Base-by-base conservation (phyloP, 495 filamentous ascomycete species). In the Neurospora sp. region DNA sequence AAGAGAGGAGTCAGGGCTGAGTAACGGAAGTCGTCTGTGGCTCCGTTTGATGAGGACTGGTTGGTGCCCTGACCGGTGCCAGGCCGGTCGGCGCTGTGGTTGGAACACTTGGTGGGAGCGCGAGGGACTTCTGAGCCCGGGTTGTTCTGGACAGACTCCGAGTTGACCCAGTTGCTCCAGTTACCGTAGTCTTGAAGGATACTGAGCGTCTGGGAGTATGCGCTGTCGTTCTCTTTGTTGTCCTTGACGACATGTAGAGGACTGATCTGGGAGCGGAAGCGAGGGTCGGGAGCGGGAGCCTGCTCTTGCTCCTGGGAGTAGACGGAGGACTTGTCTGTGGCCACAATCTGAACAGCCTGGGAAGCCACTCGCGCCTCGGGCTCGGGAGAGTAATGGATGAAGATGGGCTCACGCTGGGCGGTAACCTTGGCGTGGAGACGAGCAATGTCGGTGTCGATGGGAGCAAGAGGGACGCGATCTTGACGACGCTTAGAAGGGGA, bases 211-310 rank as follows among this genome's bases (percentile, higher is more conserved):
- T 70, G 69, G 46, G 75, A 71, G 7, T 66, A 66, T 23, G 14
- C 10, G 8, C 46, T 73, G 14, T 40, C 62, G 14, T 54, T 66
- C 54, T 66, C 54, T 8, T 66, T 66, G 27, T 37, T 66, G 14
- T 69, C 74, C 73, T 78, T 80, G 35, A 69, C 69, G 42, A 79
- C 69, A 16, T 72, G 77, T 2, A 82, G 78, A 0, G 81, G 81
- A 48, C 75, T 78, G 66, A 80, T 59, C 27, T 66, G 54, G 27
- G 54, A 66, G 12, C 31, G 23, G 54, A 66, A 66, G 14, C 54
- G 42, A 38, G 59, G 18, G 71, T 70, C 5, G 70, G 73, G n/a
- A 41, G 71, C 5, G 20, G 59, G 9, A n/a, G 70, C 37, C 39
- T 41, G 11, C 14, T 42, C 37, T 20, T 72, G 16, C 20, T 81